phyloP scores from a whole-genome alignment of 2,329 filamentous ascomycete species.

The Epichloe coenophiala region DNA sequence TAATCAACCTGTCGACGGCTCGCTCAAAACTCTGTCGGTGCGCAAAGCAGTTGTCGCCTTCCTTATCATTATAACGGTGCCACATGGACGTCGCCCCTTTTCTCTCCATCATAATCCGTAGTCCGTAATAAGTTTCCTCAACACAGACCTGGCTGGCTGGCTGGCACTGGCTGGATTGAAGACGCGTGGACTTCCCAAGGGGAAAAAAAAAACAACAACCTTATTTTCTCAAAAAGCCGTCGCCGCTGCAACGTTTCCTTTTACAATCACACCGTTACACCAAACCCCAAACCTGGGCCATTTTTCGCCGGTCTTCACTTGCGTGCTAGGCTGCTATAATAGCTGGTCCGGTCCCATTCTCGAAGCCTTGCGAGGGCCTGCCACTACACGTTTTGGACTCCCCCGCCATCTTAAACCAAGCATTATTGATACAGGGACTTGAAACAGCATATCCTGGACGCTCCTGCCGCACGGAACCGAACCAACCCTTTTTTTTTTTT shows the following conservation, averaged over 20 bases:
- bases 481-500: background rate
- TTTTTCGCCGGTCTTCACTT: background rate
- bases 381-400: conserved; percentile 5
- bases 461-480: conserved; percentile 1
- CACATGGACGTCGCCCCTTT: conserved; percentile 1
- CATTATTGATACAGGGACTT: conserved; percentile 8
- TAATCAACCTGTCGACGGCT: background rate
- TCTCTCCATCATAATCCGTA: background rate
- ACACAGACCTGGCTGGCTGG: background rate
- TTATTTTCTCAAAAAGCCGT: background rate
- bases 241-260: background rate
- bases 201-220: background rate
- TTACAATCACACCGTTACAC: background rate
- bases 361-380: background rate
- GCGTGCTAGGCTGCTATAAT: background rate
- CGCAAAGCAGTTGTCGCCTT: background rate
- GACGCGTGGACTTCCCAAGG: no score
- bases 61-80: background rate
- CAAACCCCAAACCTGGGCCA: background rate
- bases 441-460: conserved; percentile 7
- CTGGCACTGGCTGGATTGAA: no score
- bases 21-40: background rate
- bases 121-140: background rate
- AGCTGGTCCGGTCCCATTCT: background rate
- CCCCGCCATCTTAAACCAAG: conserved; percentile 6